Percentiles rank a stretch among this genome's conserved stretches.
These are phyloP conservation scores for Solanum neorickii DNA, from an alignment of 257 asterid genomes.

Conservation along the genomic window DNA sequence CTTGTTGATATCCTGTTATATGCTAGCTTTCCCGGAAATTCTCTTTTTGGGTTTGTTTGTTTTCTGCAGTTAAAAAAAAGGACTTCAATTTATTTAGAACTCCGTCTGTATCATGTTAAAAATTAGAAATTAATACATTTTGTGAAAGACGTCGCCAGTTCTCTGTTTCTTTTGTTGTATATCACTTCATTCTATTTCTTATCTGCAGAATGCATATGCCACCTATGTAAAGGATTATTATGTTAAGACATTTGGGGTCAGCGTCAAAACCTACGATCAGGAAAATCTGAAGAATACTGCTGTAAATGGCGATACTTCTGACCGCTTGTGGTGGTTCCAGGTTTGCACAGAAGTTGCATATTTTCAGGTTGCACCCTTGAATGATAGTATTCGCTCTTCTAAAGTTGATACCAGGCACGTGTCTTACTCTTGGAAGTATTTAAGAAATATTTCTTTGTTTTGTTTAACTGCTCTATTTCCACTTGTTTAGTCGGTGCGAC, in stretches of 20 bases:
- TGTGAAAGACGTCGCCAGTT: not conserved
- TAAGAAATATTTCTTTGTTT: not conserved
- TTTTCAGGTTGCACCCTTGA: conserved; percentile 92
- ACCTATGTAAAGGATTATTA: conserved; percentile 57
- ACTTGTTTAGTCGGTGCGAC: not conserved
- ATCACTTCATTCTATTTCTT: not conserved
- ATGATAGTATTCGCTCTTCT: conserved; percentile 85
- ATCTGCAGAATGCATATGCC: conserved; percentile 84
- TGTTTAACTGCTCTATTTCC: not conserved
- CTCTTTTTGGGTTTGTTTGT: not conserved
- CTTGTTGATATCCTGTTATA: not conserved
- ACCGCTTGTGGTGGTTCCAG: conserved; percentile 99
- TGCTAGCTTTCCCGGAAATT: not conserved
- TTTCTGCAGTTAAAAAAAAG: not conserved
- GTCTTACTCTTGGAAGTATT: not conserved
- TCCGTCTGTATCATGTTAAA: not conserved
- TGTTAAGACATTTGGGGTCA: conserved; percentile 32
- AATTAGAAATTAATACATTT: not conserved
- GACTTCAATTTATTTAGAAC: not conserved
- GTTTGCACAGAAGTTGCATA: conserved; percentile 97
- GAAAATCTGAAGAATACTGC: conserved; percentile 46
- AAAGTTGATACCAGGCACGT: conserved; percentile 65
- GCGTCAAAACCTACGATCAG: conserved; percentile 64
- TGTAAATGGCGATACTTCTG: conserved; percentile 26
- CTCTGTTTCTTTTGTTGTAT: not conserved